Evolutionary conservation across 371 early-diverging fungal genomes (phyloP).

Genomic region (Basidiobolus meristosporus): DNA sequence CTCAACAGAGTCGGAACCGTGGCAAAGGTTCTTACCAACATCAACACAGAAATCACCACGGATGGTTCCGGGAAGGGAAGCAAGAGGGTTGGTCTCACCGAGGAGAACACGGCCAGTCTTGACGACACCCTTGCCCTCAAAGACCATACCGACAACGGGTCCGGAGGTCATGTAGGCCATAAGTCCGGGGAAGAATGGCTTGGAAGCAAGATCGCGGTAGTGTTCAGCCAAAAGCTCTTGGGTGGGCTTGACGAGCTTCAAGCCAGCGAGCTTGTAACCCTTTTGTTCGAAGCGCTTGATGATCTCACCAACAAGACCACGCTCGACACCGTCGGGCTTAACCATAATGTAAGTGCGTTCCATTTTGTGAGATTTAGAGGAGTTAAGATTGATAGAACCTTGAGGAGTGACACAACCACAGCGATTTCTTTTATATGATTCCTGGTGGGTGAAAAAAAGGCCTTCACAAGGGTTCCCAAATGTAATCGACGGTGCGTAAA

Average conservation of each 20-base stretch:
- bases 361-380: too few relatives aligned
- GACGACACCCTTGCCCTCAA: conserved; percentile 93
- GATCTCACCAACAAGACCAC: conserved; percentile 91
- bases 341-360: conserved; percentile 10
- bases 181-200: conserved; percentile 92
- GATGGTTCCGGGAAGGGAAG: conserved; percentile 95
- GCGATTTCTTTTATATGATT: too few relatives aligned
- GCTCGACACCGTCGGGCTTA: conserved; percentile 55
- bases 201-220: conserved; percentile 83
- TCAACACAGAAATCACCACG: conserved; percentile 97
- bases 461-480: too few relatives aligned
- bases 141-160: conserved; percentile 89
- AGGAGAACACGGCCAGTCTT: conserved; percentile 91
- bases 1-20: conserved; percentile 97
- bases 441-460: too few relatives aligned
- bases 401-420: too few relatives aligned
- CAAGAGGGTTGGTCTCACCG: conserved; percentile 88
- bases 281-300: conserved; percentile 86
- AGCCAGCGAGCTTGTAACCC: conserved; percentile 70
- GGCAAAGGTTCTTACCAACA: conserved; percentile 90
- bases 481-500: too few relatives aligned
- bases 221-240: conserved; percentile 78
- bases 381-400: too few relatives aligned
- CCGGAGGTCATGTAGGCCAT: conserved; percentile 71
- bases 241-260: conserved; percentile 63